Evolutionary conservation across 352 stramenopile species (phyloP).

Genomic region (Phytopythium sindhum): DNA sequence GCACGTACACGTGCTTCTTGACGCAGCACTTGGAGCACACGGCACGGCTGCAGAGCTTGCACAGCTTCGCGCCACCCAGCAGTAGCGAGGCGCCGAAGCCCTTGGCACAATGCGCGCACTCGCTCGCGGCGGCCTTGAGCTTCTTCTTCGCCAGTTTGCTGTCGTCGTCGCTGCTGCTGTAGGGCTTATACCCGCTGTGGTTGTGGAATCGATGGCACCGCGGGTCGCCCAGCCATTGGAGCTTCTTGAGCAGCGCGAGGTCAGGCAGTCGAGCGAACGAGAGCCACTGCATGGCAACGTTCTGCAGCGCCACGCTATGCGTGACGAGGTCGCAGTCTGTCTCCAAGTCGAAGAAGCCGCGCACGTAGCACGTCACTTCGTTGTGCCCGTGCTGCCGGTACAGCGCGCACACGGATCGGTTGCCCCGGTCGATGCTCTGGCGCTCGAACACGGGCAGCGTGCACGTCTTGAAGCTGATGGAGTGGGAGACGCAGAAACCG

Average conservation of each 20-base stretch:
- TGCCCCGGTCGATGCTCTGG: conserved; percentile 56
- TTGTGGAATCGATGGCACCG: neutral
- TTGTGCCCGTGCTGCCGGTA: conserved; percentile 32
- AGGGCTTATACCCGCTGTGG: neutral
- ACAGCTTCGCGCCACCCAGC: conserved; percentile 14
- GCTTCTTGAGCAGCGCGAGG: conserved; percentile 48
- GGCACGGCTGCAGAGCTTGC: conserved; percentile 11
- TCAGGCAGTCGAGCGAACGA: conserved; percentile 30
- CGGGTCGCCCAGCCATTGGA: conserved; percentile 25
- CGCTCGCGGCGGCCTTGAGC: conserved; percentile 1
- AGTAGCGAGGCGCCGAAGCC: conserved; percentile 6
- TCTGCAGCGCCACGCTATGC: conserved; percentile 25
- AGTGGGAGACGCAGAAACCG: conserved; percentile 34
- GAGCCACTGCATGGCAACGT: conserved; percentile 26
- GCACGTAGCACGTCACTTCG: conserved; percentile 30
- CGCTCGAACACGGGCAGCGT: conserved; percentile 49
- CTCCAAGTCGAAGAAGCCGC: conserved; percentile 26
- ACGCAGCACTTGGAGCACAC: conserved; percentile 28
- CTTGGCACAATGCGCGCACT: conserved; percentile 20
- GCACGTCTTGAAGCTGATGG: conserved; percentile 20
- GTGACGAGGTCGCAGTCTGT: conserved; percentile 14
- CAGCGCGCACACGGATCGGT: conserved; percentile 40
- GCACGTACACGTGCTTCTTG: conserved; percentile 16
- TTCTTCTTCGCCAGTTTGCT: neutral
- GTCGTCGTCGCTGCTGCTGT: neutral